A percentile compares a stretch with the other conserved stretches of the same genome.
Evolutionary conservation across 75 land plant species (phyloP).

Genomic region (Azolla pinnata): DNA sequence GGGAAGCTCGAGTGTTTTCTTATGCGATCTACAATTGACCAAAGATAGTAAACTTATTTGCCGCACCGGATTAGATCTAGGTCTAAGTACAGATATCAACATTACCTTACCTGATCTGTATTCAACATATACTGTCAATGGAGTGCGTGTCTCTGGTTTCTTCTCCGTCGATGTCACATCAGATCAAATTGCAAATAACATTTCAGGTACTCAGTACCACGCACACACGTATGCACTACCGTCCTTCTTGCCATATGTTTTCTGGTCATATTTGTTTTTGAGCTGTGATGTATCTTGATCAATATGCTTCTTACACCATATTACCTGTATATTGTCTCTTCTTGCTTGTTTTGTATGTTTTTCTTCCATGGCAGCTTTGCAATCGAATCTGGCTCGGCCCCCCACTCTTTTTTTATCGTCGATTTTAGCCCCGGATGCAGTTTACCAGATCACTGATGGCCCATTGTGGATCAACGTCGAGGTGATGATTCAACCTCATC

Average conservation of each 20-base stretch:
- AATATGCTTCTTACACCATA: neutral
- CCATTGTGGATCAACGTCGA: slow-evolving; percentile 29
- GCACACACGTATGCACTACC: too few species aligned
- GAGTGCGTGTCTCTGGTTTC: slow-evolving; percentile 33
- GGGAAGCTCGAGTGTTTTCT: slow-evolving; percentile 24
- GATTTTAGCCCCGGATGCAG: slow-evolving; percentile 10
- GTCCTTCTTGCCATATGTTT: neutral
- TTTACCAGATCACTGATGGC: neutral
- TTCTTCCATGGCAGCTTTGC: slow-evolving; percentile 21
- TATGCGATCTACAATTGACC: slow-evolving; percentile 83
- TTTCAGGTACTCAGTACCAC: neutral
- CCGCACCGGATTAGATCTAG: slow-evolving; percentile 41
- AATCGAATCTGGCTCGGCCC: slow-evolving; percentile 11
- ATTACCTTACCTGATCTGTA: slow-evolving; percentile 11
- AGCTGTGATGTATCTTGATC: neutral
- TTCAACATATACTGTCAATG: slow-evolving; percentile 49
- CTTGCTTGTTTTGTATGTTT: neutral
- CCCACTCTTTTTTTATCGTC: slow-evolving; percentile 4
- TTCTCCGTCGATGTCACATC: slow-evolving; percentile 61
- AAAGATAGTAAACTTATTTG: slow-evolving; percentile 63
- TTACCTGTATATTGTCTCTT: neutral
- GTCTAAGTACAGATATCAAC: slow-evolving; percentile 31
- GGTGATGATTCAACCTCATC: slow-evolving; percentile 19
- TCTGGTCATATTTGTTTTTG: neutral
- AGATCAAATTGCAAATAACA: neutral